Conservation (phyloP, 73 alveolate species). For the Stentor coeruleus region DNA sequence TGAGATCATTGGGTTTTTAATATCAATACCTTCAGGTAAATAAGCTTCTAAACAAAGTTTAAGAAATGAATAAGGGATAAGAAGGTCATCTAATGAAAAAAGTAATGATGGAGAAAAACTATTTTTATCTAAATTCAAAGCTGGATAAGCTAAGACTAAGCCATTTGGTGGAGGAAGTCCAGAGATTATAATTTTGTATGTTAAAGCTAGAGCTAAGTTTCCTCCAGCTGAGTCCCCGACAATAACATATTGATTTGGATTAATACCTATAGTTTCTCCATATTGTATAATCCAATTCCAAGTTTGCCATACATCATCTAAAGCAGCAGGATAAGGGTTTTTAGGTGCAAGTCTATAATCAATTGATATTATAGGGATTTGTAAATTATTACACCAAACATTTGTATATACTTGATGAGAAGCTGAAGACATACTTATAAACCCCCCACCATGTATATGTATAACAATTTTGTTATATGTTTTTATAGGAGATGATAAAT, state of each 20-base stretch:
- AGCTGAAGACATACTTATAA: slow-evolving; percentile 84
- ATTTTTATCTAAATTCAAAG: slow-evolving; percentile 57
- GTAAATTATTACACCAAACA: slow-evolving; percentile 77
- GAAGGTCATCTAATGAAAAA: slow-evolving; percentile 63
- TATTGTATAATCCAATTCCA: slow-evolving; percentile 72
- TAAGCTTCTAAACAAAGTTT: slow-evolving; percentile 70
- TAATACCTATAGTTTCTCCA: slow-evolving; percentile 74
- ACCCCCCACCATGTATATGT: slow-evolving; percentile 98
- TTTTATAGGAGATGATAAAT: neutral
- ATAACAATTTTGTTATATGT: slow-evolving; percentile 37
- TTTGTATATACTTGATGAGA: slow-evolving; percentile 79
- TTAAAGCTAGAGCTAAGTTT: slow-evolving; percentile 82
- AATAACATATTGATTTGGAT: slow-evolving; percentile 72
- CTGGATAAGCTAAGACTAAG: slow-evolving; percentile 77
- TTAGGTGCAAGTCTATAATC: slow-evolving; percentile 94
- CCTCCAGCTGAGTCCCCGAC: slow-evolving; percentile 99
- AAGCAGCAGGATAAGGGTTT: slow-evolving; percentile 75
- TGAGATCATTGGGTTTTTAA: slow-evolving; percentile 50
- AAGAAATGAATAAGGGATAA: slow-evolving; percentile 74
- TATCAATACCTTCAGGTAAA: slow-evolving; percentile 49
- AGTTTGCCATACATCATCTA: slow-evolving; percentile 88
- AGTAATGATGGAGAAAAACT: slow-evolving; percentile 65
- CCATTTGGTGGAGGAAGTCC: slow-evolving; percentile 87
- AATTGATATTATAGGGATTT: slow-evolving; percentile 79
- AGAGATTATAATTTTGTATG: slow-evolving; percentile 58